These are phyloP conservation scores for Dichotomopilus funicola DNA, from an alignment of 2,329 filamentous ascomycete species.

Conservation along the genomic window DNA sequence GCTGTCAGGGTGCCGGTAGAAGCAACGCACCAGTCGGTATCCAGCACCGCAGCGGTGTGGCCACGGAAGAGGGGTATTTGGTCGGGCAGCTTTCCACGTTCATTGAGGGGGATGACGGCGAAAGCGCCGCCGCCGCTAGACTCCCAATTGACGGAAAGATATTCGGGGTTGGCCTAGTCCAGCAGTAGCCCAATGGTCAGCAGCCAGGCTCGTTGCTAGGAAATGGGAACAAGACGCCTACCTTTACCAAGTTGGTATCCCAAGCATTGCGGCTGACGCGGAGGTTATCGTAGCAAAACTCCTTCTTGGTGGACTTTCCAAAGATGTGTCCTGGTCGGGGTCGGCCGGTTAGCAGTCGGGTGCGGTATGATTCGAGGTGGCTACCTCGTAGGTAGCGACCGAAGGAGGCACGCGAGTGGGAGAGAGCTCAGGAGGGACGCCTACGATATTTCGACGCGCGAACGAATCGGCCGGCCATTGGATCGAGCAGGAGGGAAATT, in stretches of 20 bases:
- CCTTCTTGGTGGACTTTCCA: slow-evolving; percentile 90
- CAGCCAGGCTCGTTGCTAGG: neutral
- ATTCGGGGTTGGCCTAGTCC: slow-evolving; percentile 76
- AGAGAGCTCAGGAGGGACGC: slow-evolving; percentile 26
- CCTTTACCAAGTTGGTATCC: slow-evolving; percentile 98
- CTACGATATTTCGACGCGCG: slow-evolving; percentile 63
- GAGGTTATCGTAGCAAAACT: slow-evolving; percentile 97
- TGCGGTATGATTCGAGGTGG: slow-evolving; percentile 23
- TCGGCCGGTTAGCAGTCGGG: slow-evolving; percentile 22
- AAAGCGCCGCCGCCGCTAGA: slow-evolving; percentile 92
- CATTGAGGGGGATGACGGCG: slow-evolving; percentile 84
- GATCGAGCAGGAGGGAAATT: slow-evolving; percentile 9
- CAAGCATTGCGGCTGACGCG: slow-evolving; percentile 97
- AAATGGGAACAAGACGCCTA: slow-evolving; percentile 33
- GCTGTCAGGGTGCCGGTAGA: slow-evolving; percentile 1
- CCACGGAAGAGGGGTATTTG: slow-evolving; percentile 91
- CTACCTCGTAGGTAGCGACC: neutral
- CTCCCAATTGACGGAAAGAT: slow-evolving; percentile 98
- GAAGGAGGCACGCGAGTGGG: slow-evolving; percentile 6
- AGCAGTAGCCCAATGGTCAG: slow-evolving; percentile 13
- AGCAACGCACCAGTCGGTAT: slow-evolving; percentile 81
- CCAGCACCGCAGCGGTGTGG: slow-evolving; percentile 89
- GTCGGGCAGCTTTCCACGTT: slow-evolving; percentile 86
- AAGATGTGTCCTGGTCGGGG: slow-evolving; percentile 80
- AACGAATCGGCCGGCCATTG: slow-evolving; percentile 60